Conservation (phyloP, 2,329 filamentous ascomycete species). For the Thelonectria blattea region DNA sequence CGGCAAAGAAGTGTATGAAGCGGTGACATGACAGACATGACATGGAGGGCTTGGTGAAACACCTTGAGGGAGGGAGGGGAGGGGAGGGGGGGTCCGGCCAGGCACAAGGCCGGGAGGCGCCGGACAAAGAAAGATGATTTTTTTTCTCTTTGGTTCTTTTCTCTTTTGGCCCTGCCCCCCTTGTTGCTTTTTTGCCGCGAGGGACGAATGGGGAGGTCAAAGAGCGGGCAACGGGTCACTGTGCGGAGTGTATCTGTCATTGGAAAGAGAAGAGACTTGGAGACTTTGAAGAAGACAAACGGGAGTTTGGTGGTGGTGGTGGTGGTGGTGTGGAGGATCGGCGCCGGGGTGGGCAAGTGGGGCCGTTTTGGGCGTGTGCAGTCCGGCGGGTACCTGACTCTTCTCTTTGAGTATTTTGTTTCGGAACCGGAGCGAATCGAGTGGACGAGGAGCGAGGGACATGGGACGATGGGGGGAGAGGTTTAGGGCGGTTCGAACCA, state of each 20-base stretch:
- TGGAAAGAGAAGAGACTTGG: too few relatives aligned
- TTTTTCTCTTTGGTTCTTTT: neutral
- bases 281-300: too few relatives aligned
- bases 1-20: neutral
- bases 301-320: neutral
- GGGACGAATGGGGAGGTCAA: neutral
- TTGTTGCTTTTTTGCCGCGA: too few relatives aligned
- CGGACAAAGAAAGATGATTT: neutral
- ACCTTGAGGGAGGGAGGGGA: neutral
- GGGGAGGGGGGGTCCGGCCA: too few relatives aligned
- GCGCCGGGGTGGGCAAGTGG: slow-evolving; percentile 1
- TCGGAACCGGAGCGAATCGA: neutral
- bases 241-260: neutral
- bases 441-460: neutral
- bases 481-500: neutral
- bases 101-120: neutral
- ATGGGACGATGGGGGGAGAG: neutral
- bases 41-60: neutral
- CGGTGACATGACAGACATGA: neutral
- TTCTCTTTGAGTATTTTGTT: neutral
- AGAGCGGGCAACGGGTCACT: neutral
- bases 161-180: neutral
- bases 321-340: slow-evolving; percentile 11
- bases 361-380: neutral
- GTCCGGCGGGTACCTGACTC: slow-evolving; percentile 2